Evolutionary conservation across 768 basidiomycete species (phyloP), one percentile per base, ranked within the genome.

Genomic region (Tylopilus felleus): DNA sequence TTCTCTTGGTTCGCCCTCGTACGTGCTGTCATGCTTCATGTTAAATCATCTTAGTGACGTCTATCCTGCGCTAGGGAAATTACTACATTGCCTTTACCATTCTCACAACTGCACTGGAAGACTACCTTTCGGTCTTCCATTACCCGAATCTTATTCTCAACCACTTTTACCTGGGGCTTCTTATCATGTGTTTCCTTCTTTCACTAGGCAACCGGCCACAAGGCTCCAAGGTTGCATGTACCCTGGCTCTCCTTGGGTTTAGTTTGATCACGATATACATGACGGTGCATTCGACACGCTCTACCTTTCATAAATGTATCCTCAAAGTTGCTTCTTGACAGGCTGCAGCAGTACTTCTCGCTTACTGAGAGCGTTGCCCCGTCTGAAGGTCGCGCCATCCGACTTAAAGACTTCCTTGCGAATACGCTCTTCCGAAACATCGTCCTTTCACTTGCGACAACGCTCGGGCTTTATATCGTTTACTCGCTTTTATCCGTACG

Each of bases 241-340:
- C 91, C 3, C 64, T 81, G 7, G 87, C 92, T 28, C 84, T 97
- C 64, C 66, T 96, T 35, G 91, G 93, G 1, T 99, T 96, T 72
- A 91, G 81, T 4, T 4, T 96, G 29, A 84, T 99, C 59, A 98
- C 95, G 27, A 69, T 93, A 13, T 98, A 98, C 67, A 98, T 98
- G 95, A 92, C 93, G 47, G 87, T 91, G 47, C 22, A 81, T 68
- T 31, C 33, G 8, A 33, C 13, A 33, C 6, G 12, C 33, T 33
- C 16, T 14, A 33, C 14, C 16, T 13, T 33, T 33, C 14, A 33
- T 14, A 16, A 12, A 33, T 33, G 33, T 12, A 12, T 33, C 13
- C 33, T 33, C 13, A 33, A 14, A 3, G 12, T n/a, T n/a, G n/a
- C 12, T 33, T 7, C 13, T 33, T 33, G 16, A 40, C 57, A 92